Base-by-base conservation (phyloP, 2,329 filamentous ascomycete genomes). In the Xylariaceae sp. region DNA sequence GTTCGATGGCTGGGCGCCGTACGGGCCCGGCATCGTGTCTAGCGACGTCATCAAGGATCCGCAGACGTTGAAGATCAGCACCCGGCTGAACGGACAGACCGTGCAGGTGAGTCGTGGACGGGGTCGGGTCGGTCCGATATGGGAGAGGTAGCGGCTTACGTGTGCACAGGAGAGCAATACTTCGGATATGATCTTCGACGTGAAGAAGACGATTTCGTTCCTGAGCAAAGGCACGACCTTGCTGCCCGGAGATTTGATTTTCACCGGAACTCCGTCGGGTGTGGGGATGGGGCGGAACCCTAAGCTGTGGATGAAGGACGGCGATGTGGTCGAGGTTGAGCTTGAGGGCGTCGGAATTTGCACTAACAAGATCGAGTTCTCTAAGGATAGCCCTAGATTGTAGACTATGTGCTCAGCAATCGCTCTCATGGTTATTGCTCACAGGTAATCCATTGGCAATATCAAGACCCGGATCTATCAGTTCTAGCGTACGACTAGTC, bases 1-100 rank as follows among this genome's bases (percentile, higher is more conserved):
- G 2, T 91, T 90, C 61, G 88, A 91, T 71, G 86, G 85, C 61
- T 91, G 88, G 86, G 88, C 87, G 4, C 89, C 88, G 0, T 88
- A 84, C 64, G 88, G 89, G 0, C 89, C 89, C 0, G 88, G 84
- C 1, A 89, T 91, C 60, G 88, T 90, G 7, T 82, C 81, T 46
- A 73, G 74, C 40, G 73, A 74, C 2, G 50, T 87, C 50, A 81
- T 87, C 59, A 72, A 73, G 21, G 80, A 88, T 65, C 84, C 85
- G 0, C 83, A 87, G 66, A 74, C 71, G 16, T 71, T 88, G 42
- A 73, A 69, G 47, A 86, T 88, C 52, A 76, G 71, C 57, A 87
- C 84, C 1, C 81, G 80, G 60, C 64, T 88, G 23, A 89, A 89
- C 66, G 86, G 85, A 1, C 65, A 79, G 66, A 78, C 72, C 5